These are phyloP conservation scores for Talaromyces trachyspermus DNA, from an alignment of 495 filamentous ascomycete genomes.

Conservation along the genomic window DNA sequence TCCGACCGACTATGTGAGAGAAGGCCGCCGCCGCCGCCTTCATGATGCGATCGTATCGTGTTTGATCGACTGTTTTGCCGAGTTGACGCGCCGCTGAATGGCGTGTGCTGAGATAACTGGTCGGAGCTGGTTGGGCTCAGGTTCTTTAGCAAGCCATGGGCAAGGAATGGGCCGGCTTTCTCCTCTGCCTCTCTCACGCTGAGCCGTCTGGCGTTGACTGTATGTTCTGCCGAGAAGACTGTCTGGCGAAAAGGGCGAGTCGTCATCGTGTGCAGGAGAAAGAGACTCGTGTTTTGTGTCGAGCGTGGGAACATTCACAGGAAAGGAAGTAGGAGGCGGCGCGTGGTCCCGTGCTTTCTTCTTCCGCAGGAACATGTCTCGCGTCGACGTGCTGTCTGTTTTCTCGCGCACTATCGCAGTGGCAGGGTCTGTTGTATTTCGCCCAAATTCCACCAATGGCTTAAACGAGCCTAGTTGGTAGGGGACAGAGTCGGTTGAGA, in stretches of 20 bases:
- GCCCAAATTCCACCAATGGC: conserved; percentile 33
- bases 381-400: conserved; percentile 10
- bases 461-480: conserved; percentile 51
- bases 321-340: conserved; percentile 39
- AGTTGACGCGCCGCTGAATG: conserved; percentile 8
- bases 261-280: conserved; percentile 22
- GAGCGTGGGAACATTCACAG: conserved; percentile 11
- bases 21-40: conserved; percentile 3
- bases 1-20: conserved; percentile 19
- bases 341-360: conserved; percentile 31
- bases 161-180: conserved; percentile 25
- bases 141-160: conserved; percentile 17
- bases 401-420: conserved; percentile 1
- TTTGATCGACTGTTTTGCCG: conserved; percentile 26
- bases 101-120: neutral
- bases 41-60: conserved; percentile 25
- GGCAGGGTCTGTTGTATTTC: conserved; percentile 4
- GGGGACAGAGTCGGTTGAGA: conserved; percentile 28
- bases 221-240: conserved; percentile 59
- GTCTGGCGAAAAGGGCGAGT: conserved; percentile 44
- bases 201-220: conserved; percentile 49
- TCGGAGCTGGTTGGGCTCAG: conserved; percentile 6
- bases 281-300: conserved; percentile 13
- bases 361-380: conserved; percentile 25
- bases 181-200: conserved; percentile 47